Evolutionary conservation across 1,139 yeast genomes (phyloP).

Genomic region (Schwanniomyces etchellsii): DNA sequence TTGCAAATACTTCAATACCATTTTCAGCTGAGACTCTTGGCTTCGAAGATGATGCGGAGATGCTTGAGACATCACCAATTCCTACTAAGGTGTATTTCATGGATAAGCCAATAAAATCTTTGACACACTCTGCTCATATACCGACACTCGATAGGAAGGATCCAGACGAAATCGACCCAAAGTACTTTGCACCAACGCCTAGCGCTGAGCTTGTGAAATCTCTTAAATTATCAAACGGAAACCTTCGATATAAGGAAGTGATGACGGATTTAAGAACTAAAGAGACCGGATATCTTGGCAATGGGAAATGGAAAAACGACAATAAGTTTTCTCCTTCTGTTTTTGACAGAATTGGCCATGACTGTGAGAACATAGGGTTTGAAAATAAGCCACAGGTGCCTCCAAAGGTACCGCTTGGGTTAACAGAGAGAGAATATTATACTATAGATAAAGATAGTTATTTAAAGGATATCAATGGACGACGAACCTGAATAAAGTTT

Average conservation of each 20-base stretch:
- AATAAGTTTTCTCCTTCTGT: constrained; percentile 35
- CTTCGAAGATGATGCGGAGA: constrained; percentile 20
- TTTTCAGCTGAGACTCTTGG: constrained; percentile 45
- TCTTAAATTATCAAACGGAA: constrained; percentile 11
- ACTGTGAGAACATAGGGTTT: constrained; percentile 20
- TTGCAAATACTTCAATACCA: constrained; percentile 19
- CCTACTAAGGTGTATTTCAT: constrained; percentile 34
- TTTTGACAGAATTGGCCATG: constrained; percentile 24
- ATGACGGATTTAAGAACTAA: constrained; percentile 19
- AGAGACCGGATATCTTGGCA: constrained; percentile 33
- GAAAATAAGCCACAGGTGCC: constrained; percentile 42
- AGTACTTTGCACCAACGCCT: constrained; percentile 44
- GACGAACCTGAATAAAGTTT: constrained; percentile 14
- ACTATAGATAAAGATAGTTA: constrained; percentile 37
- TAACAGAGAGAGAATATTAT: constrained; percentile 43
- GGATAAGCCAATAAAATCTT: constrained; percentile 29
- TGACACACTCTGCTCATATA: constrained; percentile 14
- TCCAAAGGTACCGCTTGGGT: constrained; percentile 50
- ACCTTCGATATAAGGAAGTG: constrained; percentile 11
- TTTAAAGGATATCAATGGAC: constrained; percentile 40
- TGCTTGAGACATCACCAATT: constrained; percentile 10
- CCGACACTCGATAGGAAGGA: too few species aligned
- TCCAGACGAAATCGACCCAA: constrained; percentile 38
- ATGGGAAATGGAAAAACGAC: constrained; percentile 25
- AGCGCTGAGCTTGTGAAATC: constrained; percentile 18